phyloP scores from a whole-genome alignment of 2,329 filamentous ascomycete genomes.

The Hypoxylon sp. region DNA sequence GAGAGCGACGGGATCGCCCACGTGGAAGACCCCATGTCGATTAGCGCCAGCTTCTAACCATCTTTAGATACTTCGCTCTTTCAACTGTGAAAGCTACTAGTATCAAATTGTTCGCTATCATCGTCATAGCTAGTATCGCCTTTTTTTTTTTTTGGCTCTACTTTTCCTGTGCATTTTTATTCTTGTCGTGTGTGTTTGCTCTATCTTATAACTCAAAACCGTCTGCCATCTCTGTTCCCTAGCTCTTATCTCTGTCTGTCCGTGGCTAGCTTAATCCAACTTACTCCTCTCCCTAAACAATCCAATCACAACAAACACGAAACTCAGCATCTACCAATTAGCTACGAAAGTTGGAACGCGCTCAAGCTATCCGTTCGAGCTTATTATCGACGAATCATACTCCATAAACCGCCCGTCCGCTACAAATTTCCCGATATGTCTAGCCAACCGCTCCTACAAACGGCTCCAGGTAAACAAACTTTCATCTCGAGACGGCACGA shows the following conservation, averaged over 20 bases:
- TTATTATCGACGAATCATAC: slow-evolving; percentile 16
- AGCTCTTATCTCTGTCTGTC: neutral
- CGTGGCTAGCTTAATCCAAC: slow-evolving; percentile 11
- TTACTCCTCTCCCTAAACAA: slow-evolving; percentile 7
- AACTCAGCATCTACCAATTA: slow-evolving; percentile 10
- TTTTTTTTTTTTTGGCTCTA: too few species aligned
- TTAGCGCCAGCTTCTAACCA: slow-evolving; percentile 22
- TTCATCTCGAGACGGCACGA: slow-evolving; percentile 4
- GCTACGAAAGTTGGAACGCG: slow-evolving; percentile 4
- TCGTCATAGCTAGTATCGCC: slow-evolving; percentile 32
- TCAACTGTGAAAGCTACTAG: slow-evolving; percentile 23
- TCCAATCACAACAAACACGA: slow-evolving; percentile 23
- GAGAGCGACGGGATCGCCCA: slow-evolving; percentile 16
- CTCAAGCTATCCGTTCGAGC: slow-evolving; percentile 9
- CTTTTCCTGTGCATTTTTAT: slow-evolving; percentile 11
- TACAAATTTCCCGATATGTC: slow-evolving; percentile 70
- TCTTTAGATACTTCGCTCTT: slow-evolving; percentile 18
- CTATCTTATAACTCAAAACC: slow-evolving; percentile 9
- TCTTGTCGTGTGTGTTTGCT: slow-evolving; percentile 16
- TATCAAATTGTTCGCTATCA: slow-evolving; percentile 22
- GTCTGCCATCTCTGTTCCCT: slow-evolving; percentile 5
- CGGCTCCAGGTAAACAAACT: slow-evolving; percentile 75
- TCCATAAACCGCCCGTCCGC: neutral
- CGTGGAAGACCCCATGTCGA: slow-evolving; percentile 20
- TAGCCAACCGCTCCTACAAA: slow-evolving; percentile 93